Conservation (phyloP, 805 yeast genomes). For the Saturnispora galanensis region DNA sequence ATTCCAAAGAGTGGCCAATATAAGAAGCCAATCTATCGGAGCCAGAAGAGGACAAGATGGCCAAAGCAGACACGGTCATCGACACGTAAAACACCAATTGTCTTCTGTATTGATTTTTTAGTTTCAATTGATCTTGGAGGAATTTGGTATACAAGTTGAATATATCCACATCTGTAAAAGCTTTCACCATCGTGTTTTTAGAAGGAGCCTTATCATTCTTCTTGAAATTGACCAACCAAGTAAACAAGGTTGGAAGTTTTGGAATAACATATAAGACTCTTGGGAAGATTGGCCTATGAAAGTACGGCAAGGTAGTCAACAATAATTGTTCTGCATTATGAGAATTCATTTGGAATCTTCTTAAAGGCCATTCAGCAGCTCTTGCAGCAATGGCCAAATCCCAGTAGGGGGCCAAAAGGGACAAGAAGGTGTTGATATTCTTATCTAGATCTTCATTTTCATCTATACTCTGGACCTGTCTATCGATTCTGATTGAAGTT, state of each 20-base stretch:
- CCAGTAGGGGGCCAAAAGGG: constrained; percentile 69
- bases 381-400: constrained; percentile 63
- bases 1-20: constrained; percentile 50
- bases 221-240: constrained; percentile 61
- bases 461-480: constrained; percentile 73
- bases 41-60: constrained; percentile 42
- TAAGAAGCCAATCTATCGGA: constrained; percentile 35
- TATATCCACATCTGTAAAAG: constrained; percentile 61
- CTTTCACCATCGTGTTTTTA: constrained; percentile 56
- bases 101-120: constrained; percentile 50
- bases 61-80: constrained; percentile 54
- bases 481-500: constrained; percentile 67
- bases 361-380: constrained; percentile 90
- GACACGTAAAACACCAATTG: constrained; percentile 76
- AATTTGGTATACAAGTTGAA: constrained; percentile 56
- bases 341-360: constrained; percentile 79
- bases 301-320: constrained; percentile 72
- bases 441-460: constrained; percentile 63
- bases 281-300: constrained; percentile 60
- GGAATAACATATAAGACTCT: constrained; percentile 66
- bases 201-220: constrained; percentile 52
- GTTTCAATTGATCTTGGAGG: constrained; percentile 38
- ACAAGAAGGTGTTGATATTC: constrained; percentile 66
- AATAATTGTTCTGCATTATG: constrained; percentile 68
- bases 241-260: constrained; percentile 67